Conservation (phyloP, 1,284 basidiomycete species). For the Volvariella surrecta region DNA sequence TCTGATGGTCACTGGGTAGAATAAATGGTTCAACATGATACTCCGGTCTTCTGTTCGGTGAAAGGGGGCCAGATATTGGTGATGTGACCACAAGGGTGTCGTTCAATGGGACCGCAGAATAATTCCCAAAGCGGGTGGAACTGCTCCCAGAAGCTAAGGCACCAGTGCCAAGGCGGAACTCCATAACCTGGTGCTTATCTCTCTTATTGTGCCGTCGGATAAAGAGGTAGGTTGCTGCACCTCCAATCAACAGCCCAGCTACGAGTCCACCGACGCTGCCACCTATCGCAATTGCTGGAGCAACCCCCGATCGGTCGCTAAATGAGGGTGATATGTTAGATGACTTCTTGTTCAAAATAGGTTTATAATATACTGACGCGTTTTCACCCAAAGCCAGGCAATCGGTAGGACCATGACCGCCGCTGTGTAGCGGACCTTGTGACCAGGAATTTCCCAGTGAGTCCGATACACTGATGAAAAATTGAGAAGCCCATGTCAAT, state of each 20-base stretch:
- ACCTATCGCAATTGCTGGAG: slow-evolving; percentile 25
- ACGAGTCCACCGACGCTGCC: slow-evolving; percentile 34
- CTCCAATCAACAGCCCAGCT: slow-evolving; percentile 31
- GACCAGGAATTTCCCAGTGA: slow-evolving; percentile 41
- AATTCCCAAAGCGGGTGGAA: slow-evolving; percentile 10
- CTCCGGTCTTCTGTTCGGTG: slow-evolving; percentile 13
- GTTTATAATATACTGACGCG: slow-evolving; percentile 4
- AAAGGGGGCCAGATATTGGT: slow-evolving; percentile 12
- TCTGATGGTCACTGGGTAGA: slow-evolving; percentile 25
- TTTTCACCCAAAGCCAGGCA: slow-evolving; percentile 22
- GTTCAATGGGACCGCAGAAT: slow-evolving; percentile 16
- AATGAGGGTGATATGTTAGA: slow-evolving; percentile 1
- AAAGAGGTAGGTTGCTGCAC: slow-evolving; percentile 21
- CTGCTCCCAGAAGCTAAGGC: not conserved
- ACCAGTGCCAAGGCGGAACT: not conserved
- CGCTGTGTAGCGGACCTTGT: slow-evolving; percentile 43
- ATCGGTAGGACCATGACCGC: slow-evolving; percentile 20
- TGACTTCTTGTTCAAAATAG: slow-evolving; percentile 2
- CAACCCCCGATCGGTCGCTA: slow-evolving; percentile 10
- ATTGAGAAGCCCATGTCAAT: slow-evolving; percentile 44
- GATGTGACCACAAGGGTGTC: slow-evolving; percentile 9
- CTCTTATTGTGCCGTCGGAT: slow-evolving; percentile 18
- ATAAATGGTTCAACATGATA: slow-evolving; percentile 41
- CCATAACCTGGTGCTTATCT: slow-evolving; percentile 10
- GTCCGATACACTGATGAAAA: slow-evolving; percentile 49